A percentile compares a stretch with the other conserved stretches of the same genome.
Evolutionary conservation across 2,329 filamentous ascomycete genomes (phyloP).

Genomic region (Alternaria atra): DNA sequence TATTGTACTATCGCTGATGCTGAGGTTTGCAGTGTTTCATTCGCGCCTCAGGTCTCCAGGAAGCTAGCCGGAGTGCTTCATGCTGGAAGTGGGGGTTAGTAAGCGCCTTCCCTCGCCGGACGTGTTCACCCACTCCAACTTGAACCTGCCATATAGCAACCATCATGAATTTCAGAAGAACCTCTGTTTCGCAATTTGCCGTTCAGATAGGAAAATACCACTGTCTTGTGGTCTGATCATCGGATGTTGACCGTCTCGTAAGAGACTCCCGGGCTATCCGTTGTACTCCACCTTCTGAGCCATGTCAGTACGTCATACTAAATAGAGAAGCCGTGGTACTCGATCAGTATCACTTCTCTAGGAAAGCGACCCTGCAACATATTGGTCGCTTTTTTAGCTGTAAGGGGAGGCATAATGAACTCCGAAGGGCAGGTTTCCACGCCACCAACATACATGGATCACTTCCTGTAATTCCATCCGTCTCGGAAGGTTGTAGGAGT

Average conservation of each 20-base stretch:
- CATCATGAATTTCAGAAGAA: neutral
- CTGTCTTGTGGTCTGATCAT: neutral
- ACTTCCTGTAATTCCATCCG: neutral
- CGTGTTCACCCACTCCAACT: neutral
- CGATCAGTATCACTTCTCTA: neutral
- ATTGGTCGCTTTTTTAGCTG: neutral
- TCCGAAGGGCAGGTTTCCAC: neutral
- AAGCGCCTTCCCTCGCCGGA: conserved; percentile 1
- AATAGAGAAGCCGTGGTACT: neutral
- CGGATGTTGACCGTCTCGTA: neutral
- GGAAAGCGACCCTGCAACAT: neutral
- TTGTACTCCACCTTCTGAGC: neutral
- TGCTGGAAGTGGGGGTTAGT: conserved; percentile 13
- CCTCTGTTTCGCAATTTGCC: neutral
- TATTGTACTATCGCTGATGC: conserved; percentile 33
- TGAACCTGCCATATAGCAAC: neutral
- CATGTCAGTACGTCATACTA: neutral
- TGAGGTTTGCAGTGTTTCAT: conserved; percentile 48
- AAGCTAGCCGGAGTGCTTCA: conserved; percentile 14
- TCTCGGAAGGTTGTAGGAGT: too few species aligned
- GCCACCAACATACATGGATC: neutral
- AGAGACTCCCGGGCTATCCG: neutral
- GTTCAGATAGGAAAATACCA: neutral
- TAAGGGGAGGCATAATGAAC: neutral
- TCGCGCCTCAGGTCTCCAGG: conserved; percentile 32